Percentiles rank a stretch among this genome's conserved stretches.
Evolutionary conservation across 495 filamentous ascomycete genomes (phyloP).

Genomic region (Xylaria sp.): DNA sequence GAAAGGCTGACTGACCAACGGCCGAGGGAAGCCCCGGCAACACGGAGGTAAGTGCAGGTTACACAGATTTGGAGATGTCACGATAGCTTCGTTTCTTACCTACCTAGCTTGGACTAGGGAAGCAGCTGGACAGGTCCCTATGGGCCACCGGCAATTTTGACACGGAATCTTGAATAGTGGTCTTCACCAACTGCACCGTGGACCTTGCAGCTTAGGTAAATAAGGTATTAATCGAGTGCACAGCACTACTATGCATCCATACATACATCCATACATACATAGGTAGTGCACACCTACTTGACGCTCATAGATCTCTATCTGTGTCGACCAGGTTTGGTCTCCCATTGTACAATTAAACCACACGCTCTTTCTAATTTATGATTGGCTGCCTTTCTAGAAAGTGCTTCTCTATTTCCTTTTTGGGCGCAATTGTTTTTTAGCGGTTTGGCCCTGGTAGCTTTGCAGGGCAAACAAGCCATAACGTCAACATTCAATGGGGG

Average conservation of each 20-base stretch:
- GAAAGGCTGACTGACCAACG: background rate
- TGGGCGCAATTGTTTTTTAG: background rate
- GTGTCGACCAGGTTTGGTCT: background rate
- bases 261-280: too few relatives aligned
- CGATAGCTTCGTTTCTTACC: conserved; percentile 17
- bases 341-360: background rate
- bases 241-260: too few relatives aligned
- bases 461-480: background rate
- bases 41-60: background rate
- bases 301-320: background rate
- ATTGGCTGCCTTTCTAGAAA: conserved; percentile 16
- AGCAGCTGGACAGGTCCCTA: background rate
- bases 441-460: background rate
- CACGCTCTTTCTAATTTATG: conserved; percentile 7
- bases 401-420: background rate
- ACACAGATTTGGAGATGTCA: conserved; percentile 10
- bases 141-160: background rate
- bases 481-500: background rate
- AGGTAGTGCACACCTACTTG: too few relatives aligned
- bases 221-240: too few relatives aligned
- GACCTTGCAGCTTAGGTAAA: too few relatives aligned
- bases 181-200: background rate
- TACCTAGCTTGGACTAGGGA: conserved; percentile 3
- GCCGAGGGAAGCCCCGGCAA: background rate
- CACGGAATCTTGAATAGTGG: background rate